phyloP scores from a whole-genome alignment of 805 yeast species.

The Zygotorulaspora chibaensis region DNA sequence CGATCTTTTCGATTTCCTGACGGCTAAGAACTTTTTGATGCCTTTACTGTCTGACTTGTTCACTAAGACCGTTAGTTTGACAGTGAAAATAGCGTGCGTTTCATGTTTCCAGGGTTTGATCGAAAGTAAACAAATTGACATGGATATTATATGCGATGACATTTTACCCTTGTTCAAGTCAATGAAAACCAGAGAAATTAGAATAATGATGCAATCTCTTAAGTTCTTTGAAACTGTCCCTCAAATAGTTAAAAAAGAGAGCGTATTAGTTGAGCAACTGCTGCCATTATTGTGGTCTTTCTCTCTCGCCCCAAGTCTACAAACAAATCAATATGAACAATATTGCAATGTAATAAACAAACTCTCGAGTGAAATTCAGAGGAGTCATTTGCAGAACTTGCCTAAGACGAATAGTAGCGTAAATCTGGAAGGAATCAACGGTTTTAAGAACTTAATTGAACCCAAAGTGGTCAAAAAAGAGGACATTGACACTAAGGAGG shows the following conservation, averaged over 20 bases:
- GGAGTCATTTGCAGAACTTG: slow-evolving; percentile 37
- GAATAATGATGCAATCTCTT: slow-evolving; percentile 51
- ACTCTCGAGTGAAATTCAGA: slow-evolving; percentile 44
- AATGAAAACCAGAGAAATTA: slow-evolving; percentile 71
- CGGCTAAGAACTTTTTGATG: slow-evolving; percentile 68
- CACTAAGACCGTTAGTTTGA: slow-evolving; percentile 76
- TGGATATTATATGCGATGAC: slow-evolving; percentile 66
- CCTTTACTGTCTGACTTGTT: slow-evolving; percentile 71
- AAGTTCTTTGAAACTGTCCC: slow-evolving; percentile 38
- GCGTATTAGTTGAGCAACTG: slow-evolving; percentile 46
- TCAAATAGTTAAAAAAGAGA: slow-evolving; percentile 44
- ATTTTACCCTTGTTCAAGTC: slow-evolving; percentile 73
- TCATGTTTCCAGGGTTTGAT: slow-evolving; percentile 56
- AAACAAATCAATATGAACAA: slow-evolving; percentile 39
- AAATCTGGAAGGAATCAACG: slow-evolving; percentile 22
- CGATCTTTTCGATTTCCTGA: slow-evolving; percentile 56
- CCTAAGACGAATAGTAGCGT: slow-evolving; percentile 21
- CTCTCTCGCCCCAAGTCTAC: slow-evolving; percentile 44
- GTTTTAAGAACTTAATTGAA: slow-evolving; percentile 26
- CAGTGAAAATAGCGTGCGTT: slow-evolving; percentile 68
- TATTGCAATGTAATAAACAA: slow-evolving; percentile 40
- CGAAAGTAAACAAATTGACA: slow-evolving; percentile 60
- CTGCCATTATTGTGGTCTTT: slow-evolving; percentile 51
- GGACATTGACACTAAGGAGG: slow-evolving; percentile 26
- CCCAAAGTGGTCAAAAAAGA: slow-evolving; percentile 13